A percentile compares a stretch with the other conserved stretches of the same genome.
Conservation (phyloP, 495 filamentous ascomycete species). For the Penicillium fimorum region DNA sequence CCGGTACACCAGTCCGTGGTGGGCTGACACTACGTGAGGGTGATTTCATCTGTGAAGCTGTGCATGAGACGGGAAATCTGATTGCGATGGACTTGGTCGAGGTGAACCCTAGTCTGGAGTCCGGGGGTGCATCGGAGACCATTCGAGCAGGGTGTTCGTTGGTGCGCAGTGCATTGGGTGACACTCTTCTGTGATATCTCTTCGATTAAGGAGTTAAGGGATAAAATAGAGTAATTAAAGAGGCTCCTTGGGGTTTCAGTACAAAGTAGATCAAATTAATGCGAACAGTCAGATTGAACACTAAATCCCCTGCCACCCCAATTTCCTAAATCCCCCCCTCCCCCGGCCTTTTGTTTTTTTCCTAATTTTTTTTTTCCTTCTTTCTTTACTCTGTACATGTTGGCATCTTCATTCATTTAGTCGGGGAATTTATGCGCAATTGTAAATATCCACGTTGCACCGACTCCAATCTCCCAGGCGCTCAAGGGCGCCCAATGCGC, state of each 20-base stretch:
- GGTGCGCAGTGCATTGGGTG: constrained; percentile 86
- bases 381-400: not conserved
- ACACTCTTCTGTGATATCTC: constrained; percentile 69
- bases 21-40: constrained; percentile 93
- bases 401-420: constrained; percentile 1
- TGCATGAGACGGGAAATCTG: constrained; percentile 88
- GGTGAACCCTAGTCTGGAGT: constrained; percentile 86
- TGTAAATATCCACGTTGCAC: constrained; percentile 5
- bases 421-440: not conserved
- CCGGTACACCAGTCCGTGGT: constrained; percentile 93
- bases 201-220: not conserved
- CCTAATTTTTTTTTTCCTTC: not conserved
- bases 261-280: constrained; percentile 2
- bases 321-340: constrained; percentile 25
- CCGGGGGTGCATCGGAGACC: constrained; percentile 77
- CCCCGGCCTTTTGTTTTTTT: constrained; percentile 1
- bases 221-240: constrained; percentile 6
- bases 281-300: constrained; percentile 3
- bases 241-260: not conserved
- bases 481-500: constrained; percentile 30
- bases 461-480: not conserved
- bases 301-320: constrained; percentile 33
- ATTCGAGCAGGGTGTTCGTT: constrained; percentile 87
- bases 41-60: constrained; percentile 95
- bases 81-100: constrained; percentile 94